Evolutionary conservation across 202 grass and related monocot species (phyloP), one percentile per base, ranked within the genome.

Genomic region (Elaeis oleifera): DNA sequence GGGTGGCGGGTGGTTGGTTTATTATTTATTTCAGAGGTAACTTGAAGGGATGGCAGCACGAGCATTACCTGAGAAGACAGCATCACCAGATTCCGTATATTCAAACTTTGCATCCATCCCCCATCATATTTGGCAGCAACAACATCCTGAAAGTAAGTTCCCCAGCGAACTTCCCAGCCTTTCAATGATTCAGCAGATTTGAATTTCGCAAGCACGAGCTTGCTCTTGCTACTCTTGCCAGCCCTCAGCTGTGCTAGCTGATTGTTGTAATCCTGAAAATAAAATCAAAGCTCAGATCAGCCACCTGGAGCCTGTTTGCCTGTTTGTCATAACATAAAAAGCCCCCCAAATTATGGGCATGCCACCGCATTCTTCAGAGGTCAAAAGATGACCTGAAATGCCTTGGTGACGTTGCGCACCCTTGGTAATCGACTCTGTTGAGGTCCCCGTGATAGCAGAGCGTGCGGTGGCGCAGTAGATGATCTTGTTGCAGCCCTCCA

Each of bases 141-240:
- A 49, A 80, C 80, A 83, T 86, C 68, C 32, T 68, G 78, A 65
- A 92, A 82, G 56, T 97, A 97, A 58, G 83, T 89, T 44, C 85
- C 94, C 61, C 82, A 70, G 4, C 67, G 73, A 61, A 97, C 69
- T 73, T 92, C 88, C 82, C 88, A 97, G 64, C 79, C 79, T 18
- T 97, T 75, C 54, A 97, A 54, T 52, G 79, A 71, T 60, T 89
- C 84, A 15, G 76, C 55, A 72, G 82, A 86, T 89, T 92, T 97
- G 19, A 97, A 97, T 76, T 97, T 97, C 59, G 84, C 82, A 62
- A 97, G 76, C 51, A 85, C 65, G 63, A 97, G 77, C 61, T 97
- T 97, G 78, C 94, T 97, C 79, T 97, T 97, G 94, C 88, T 97
- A 55, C 94, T 97, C 81, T 97, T 97, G 75, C 94, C 82, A 62